Base-by-base conservation (phyloP, 2,329 filamentous ascomycete genomes). In the Penicillium sp. region DNA sequence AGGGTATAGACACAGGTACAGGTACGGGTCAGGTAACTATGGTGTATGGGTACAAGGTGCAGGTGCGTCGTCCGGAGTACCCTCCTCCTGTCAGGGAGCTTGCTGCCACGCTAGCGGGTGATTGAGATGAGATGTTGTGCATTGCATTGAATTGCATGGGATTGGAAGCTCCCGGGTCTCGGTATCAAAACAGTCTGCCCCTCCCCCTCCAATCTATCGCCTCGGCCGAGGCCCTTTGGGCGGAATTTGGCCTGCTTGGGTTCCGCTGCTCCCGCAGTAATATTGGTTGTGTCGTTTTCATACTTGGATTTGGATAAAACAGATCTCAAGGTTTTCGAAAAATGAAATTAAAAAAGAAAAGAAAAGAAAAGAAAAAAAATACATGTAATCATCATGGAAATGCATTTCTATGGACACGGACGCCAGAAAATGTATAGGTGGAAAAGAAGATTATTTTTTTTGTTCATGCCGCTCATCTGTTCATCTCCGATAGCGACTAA, bases 401-500 rank as follows among this genome's bases (percentile, higher is more conserved):
- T 54, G 43, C 47, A 55, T 54, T 54, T 55, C 39, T 56, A 54
- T 47, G 42, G 49, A 52, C 5, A 28, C 37, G 14, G 13, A 21
- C 5, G 42, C 43, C 49, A 48, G 19, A 37, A 26, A 26, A 43
- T 43, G 39, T 26, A 28, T 18, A 24, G n/a, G 8, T n/a, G 10
- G 23, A 43, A 16, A 28, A 18, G 3, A 43, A 28, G 11, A 28
- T 6, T 11, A 16, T 43, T 13, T 28, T 47, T 59, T 59, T 54
- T 55, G 46, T 63, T 58, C 45, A 56, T 59, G 45, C 49, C 53
- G 54, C 56, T 33, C 40, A 48, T 58, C 52, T 42, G 29, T 28
- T 45, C 49, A 45, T 56, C 29, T 47, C 46, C 42, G 50, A 53
- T 55, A 48, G 54, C 56, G 48, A 48, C 50, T 23, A 58, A 59